Base-by-base conservation (phyloP, 2,329 filamentous ascomycete genomes). In the Xylariaceae sp. region DNA sequence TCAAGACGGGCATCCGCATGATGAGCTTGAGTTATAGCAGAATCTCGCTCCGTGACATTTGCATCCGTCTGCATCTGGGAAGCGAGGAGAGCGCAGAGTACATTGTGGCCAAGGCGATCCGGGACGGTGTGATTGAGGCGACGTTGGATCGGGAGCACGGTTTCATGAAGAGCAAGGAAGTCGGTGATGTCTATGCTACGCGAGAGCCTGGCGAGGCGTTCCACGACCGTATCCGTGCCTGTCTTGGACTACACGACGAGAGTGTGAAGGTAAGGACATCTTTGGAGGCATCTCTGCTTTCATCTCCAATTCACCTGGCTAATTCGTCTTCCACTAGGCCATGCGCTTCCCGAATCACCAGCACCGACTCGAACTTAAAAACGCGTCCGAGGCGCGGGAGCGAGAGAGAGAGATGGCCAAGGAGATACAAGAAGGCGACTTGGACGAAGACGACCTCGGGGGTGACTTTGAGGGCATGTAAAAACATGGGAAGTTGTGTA, bases 301-400 rank as follows among this genome's bases (percentile, higher is more conserved):
- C 2, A 31, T n/a, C 17, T 31, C 48, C 17, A 22, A 50, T 54
- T 31, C 5, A 43, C 14, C 28, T 9, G 31, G 48, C 64, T 74
- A 66, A 73, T 55, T 45, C 45, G 38, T 48, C 16, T 18, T 43
- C 42, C 42, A 54, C 6, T 47, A 93, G 89, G 93, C 94, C 22
- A 99, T 99, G 94, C 86, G 94, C 50, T 99, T 97, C 75, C 94
- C 94, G 2, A 97, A 97, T 93, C 97, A 99, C 77, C 94, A 97
- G 73, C 94, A 99, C 74, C 85, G 94, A 16, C 80, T 97, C 50
- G 94, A 99, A 74, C 81, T 99, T 50, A 97, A 97, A 82, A 97
- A 96, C 65, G 94, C 94, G 0, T 93, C 97, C 72, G 95, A 99
- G 74, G 94, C 94, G n/a, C 83, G 94, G 46, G 94, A 99, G 72